A percentile compares a stretch with the other conserved stretches of the same genome.
These are phyloP conservation scores for Aquilaria agallochum DNA, from an alignment of 441 rosid species.

Conservation along the genomic window DNA sequence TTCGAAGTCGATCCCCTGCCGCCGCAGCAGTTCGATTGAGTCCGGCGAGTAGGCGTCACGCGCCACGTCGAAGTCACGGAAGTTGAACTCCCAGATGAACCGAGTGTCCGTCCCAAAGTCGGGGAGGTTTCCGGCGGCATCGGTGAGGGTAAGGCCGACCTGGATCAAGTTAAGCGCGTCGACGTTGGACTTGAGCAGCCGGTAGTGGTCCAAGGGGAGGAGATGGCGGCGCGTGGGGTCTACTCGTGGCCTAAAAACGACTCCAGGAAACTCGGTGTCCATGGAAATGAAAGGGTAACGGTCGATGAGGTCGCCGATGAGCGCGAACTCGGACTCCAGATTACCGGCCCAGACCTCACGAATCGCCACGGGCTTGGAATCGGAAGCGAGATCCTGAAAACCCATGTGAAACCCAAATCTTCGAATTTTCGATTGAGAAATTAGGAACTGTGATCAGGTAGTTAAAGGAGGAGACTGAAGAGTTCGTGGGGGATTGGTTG, in stretches of 20 bases:
- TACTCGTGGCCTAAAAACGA: conserved; percentile 38
- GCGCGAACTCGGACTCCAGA: conserved; percentile 58
- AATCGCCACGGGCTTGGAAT: conserved; percentile 29
- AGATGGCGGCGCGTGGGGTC: conserved; percentile 18
- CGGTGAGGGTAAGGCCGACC: conserved; percentile 88
- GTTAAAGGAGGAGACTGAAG: neutral
- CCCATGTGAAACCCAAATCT: conserved; percentile 5
- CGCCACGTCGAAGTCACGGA: conserved; percentile 64
- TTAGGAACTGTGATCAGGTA: neutral
- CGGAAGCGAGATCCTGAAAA: neutral
- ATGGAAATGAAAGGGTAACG: conserved; percentile 68
- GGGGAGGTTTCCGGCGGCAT: conserved; percentile 67
- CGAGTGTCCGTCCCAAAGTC: conserved; percentile 37
- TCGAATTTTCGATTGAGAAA: no score
- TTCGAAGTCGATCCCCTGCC: conserved; percentile 77
- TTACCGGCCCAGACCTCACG: conserved; percentile 79
- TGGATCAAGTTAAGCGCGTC: conserved; percentile 75
- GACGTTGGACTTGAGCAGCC: conserved; percentile 70
- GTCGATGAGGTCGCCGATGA: conserved; percentile 52
- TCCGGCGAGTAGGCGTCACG: conserved; percentile 73
- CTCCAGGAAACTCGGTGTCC: conserved; percentile 91
- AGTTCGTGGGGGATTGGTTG: neutral
- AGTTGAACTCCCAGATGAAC: conserved; percentile 90
- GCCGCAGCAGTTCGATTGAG: conserved; percentile 64
- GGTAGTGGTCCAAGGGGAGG: conserved; percentile 59